These are phyloP conservation scores for Musa balbisiana DNA, from an alignment of 202 grass and related monocot genomes.

Conservation along the genomic window DNA sequence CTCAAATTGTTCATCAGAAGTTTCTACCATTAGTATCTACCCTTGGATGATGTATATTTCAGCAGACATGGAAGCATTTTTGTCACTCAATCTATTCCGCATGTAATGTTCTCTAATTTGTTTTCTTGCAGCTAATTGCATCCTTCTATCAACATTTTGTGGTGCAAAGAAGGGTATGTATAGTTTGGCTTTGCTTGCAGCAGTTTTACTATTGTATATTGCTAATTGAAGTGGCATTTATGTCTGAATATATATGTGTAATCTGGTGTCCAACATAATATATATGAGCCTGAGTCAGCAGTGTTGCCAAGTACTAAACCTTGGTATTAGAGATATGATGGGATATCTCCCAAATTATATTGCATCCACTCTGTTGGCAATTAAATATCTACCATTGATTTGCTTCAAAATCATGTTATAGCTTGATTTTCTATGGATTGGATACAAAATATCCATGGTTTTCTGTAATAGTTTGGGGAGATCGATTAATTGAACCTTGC, in stretches of 20 bases:
- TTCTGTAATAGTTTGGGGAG: background rate
- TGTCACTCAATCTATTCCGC: background rate
- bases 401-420: background rate
- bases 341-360: background rate
- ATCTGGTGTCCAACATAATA: background rate
- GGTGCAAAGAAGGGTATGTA: constrained; percentile 89
- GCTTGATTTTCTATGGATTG: background rate
- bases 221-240: background rate
- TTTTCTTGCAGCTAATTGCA: constrained; percentile 52
- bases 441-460: background rate
- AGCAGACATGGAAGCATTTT: background rate
- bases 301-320: background rate
- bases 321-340: background rate
- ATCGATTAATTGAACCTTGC: constrained; percentile 3
- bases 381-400: background rate
- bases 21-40: too few relatives aligned
- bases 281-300: background rate
- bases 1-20: too few relatives aligned
- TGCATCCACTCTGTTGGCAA: background rate
- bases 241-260: background rate
- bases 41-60: too few relatives aligned
- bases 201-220: background rate
- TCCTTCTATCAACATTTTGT: constrained; percentile 90
- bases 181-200: background rate
- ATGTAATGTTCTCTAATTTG: constrained; percentile 17